Evolutionary conservation across 345 rosid genomes (phyloP).

Genomic region (Carallia brachiata): DNA sequence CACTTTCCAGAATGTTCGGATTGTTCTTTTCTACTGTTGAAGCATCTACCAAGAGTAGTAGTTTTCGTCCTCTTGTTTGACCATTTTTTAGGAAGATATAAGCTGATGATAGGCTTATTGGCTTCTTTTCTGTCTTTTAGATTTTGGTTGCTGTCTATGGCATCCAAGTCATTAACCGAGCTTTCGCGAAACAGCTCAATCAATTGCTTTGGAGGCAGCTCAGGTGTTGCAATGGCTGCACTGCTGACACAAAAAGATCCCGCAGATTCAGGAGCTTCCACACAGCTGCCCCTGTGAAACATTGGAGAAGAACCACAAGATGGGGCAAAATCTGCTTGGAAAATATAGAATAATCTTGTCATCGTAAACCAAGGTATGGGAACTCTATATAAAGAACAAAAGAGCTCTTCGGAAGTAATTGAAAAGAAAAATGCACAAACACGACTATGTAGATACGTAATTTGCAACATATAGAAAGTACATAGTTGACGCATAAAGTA

Average conservation of each 20-base stretch:
- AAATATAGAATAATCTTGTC: background rate
- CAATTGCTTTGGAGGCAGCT: conserved; percentile 45
- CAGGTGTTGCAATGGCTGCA: conserved; percentile 17
- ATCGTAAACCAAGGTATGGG: background rate
- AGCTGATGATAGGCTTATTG: conserved; percentile 4
- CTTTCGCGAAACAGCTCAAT: conserved; percentile 56
- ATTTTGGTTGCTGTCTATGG: conserved; percentile 8
- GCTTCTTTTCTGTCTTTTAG: conserved; percentile 18
- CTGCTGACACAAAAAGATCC: conserved; percentile 13
- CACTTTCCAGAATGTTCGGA: conserved; percentile 31
- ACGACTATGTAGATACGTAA: no score
- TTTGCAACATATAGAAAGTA: no score
- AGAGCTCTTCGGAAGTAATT: background rate
- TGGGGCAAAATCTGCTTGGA: conserved; percentile 39
- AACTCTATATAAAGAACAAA: background rate
- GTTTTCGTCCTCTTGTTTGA: conserved; percentile 17
- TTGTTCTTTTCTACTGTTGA: conserved; percentile 22
- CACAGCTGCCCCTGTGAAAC: conserved; percentile 32
- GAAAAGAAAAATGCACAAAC: background rate
- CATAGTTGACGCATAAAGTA: no score
- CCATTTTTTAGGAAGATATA: conserved; percentile 18
- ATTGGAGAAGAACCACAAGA: conserved; percentile 36
- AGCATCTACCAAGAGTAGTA: conserved; percentile 18
- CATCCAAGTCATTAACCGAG: conserved; percentile 11
- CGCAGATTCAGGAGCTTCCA: conserved; percentile 15